These are phyloP conservation scores for Botrytis squamosa DNA, from an alignment of 2,329 filamentous ascomycete genomes.

Conservation along the genomic window DNA sequence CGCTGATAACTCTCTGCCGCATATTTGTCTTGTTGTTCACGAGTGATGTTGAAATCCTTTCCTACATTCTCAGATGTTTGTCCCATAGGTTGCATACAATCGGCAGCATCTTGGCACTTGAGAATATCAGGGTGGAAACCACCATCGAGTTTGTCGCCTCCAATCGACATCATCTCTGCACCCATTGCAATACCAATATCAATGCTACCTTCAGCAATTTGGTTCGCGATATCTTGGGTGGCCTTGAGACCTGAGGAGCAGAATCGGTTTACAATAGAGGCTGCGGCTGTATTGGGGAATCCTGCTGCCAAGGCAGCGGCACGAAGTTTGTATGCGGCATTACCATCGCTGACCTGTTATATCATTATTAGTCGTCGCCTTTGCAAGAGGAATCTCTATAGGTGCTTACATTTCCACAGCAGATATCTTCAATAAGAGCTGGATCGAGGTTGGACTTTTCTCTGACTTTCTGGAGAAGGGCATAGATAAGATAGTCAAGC, in stretches of 20 bases:
- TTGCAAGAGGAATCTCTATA: no score
- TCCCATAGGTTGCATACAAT: conserved; percentile 95
- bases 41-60: conserved; percentile 79
- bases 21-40: conserved; percentile 79
- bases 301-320: conserved; percentile 87
- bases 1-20: conserved; percentile 84
- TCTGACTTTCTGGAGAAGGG: conserved; percentile 74
- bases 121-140: conserved; percentile 78
- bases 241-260: conserved; percentile 96
- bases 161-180: conserved; percentile 81
- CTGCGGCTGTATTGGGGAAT: conserved; percentile 84
- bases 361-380: neutral
- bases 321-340: conserved; percentile 87
- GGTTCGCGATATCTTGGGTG: conserved; percentile 88
- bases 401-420: conserved; percentile 76
- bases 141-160: conserved; percentile 66
- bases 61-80: conserved; percentile 97
- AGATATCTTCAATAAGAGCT: conserved; percentile 81
- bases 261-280: conserved; percentile 88
- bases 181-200: conserved; percentile 85
- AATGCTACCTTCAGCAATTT: conserved; percentile 78
- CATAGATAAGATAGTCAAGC: conserved; percentile 82
- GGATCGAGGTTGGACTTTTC: conserved; percentile 76
- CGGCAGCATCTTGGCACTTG: conserved; percentile 70
- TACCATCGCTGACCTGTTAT: conserved; percentile 71